phyloP scores from a whole-genome alignment of 306 rosid species.

The Prinsepia uniflora region DNA sequence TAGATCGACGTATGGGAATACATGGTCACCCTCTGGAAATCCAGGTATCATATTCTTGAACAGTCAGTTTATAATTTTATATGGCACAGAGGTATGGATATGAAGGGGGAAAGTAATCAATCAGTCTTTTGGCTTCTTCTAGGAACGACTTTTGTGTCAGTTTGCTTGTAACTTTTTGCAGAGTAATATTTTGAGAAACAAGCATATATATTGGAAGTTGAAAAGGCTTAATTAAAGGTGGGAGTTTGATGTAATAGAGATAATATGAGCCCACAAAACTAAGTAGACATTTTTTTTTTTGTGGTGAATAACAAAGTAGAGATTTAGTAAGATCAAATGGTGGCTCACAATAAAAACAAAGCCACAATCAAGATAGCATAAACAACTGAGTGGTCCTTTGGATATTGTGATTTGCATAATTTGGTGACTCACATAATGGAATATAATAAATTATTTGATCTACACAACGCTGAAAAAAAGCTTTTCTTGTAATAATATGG shows the following conservation, averaged over 20 bases:
- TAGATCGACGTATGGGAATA: conserved; percentile 91
- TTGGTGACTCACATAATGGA: background rate
- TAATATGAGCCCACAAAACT: background rate
- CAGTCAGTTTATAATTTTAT: background rate
- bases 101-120: background rate
- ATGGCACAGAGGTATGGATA: background rate
- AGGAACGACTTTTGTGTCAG: background rate
- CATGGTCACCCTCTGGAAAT: conserved; percentile 92
- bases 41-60: conserved; percentile 43
- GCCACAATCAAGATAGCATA: background rate
- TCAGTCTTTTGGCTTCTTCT: background rate
- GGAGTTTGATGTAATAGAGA: background rate
- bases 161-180: background rate
- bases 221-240: background rate
- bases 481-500: background rate
- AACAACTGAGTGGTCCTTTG: background rate
- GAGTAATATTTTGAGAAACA: background rate
- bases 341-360: background rate
- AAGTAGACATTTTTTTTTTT: background rate
- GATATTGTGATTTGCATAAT: background rate
- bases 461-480: background rate
- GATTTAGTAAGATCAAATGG: background rate
- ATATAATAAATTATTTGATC: background rate
- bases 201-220: background rate
- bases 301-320: background rate